Percentiles rank a stretch among this genome's conserved stretches.
Conservation (phyloP, 169 alveolate genomes). For the Plasmodium cynomolgi region DNA sequence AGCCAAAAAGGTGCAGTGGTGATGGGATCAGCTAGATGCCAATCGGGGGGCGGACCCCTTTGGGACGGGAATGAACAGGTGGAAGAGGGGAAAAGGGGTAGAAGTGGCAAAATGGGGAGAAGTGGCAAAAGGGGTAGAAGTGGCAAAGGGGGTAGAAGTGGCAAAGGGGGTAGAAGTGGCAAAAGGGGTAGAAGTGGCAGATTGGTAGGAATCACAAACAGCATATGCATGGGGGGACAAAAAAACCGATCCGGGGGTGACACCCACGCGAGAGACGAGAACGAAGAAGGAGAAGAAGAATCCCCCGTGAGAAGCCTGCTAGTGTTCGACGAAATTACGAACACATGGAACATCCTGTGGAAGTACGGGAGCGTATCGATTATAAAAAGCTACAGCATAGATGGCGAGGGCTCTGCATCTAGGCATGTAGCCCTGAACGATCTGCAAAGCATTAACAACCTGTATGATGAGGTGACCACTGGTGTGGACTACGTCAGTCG, state of each 20-base stretch:
- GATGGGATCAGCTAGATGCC: neutral
- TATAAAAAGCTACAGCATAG: neutral
- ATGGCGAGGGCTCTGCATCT: neutral
- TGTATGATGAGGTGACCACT: neutral
- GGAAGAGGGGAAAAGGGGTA: neutral
- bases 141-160: neutral
- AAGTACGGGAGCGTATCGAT: neutral
- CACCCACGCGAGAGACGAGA: neutral
- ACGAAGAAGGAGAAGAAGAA: neutral
- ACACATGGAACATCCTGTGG: conserved; percentile 21
- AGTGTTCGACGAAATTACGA: conserved; percentile 5
- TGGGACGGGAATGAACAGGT: neutral
- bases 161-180: neutral
- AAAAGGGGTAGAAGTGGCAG: neutral
- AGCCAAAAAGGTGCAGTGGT: neutral
- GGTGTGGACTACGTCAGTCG: neutral
- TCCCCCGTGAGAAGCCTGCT: neutral
- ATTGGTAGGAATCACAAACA: neutral
- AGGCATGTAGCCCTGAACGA: conserved; percentile 6
- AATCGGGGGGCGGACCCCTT: neutral
- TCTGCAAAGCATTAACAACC: neutral
- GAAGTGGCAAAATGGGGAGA: too few species aligned
- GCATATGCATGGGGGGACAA: neutral
- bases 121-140: neutral
- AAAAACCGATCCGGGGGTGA: neutral